phyloP scores from a whole-genome alignment of 2,329 filamentous ascomycete species.

The Trichoderma koningiopsis region DNA sequence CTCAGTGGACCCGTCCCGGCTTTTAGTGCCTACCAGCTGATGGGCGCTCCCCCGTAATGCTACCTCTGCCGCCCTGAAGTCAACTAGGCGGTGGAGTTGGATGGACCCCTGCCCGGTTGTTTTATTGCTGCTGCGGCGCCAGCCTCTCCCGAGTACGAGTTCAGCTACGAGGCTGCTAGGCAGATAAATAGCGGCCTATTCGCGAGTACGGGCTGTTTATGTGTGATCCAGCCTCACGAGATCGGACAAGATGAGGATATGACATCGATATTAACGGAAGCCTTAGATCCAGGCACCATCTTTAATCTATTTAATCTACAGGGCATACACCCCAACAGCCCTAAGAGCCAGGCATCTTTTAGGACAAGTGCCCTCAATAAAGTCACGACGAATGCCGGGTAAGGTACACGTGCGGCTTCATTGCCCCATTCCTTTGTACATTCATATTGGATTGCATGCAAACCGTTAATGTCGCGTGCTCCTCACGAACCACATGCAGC shows the following conservation, averaged over 20 bases:
- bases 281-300: not conserved
- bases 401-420: conserved; percentile 22
- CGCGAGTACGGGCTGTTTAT: not conserved
- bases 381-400: not conserved
- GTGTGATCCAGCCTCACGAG: not conserved
- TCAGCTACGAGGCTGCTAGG: not conserved
- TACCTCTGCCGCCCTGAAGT: not conserved
- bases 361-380: not conserved
- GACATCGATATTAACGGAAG: not conserved
- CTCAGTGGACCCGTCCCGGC: conserved; percentile 20
- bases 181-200: not conserved
- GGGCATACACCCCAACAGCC: not conserved
- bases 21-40: conserved; percentile 14
- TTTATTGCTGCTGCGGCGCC: not conserved
- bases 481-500: conserved; percentile 8
- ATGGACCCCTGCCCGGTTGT: conserved; percentile 5
- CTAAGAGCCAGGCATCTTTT: not conserved
- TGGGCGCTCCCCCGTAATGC: conserved; percentile 15
- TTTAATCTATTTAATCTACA: not conserved
- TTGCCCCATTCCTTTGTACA: not conserved
- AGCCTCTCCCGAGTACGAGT: conserved; percentile 14
- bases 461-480: conserved; percentile 15
- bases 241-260: not conserved
- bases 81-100: conserved; percentile 2
- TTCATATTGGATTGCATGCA: not conserved